phyloP scores from a whole-genome alignment of 2,329 filamentous ascomycete genomes.

The Neoscytalidium dimidiatum region DNA sequence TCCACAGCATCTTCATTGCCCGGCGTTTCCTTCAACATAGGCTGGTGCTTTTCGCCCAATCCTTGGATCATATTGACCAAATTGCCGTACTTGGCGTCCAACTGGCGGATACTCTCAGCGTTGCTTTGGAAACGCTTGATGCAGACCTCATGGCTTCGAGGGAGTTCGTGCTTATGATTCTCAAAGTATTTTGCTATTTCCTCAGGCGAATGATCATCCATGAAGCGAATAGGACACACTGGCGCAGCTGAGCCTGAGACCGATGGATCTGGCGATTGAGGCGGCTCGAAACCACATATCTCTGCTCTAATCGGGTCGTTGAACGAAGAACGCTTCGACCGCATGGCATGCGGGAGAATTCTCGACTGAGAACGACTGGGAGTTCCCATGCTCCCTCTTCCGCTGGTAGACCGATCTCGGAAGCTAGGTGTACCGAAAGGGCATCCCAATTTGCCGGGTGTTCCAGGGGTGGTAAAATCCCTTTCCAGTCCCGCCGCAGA shows the following conservation, averaged over 20 bases:
- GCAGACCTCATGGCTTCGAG: constrained; percentile 90
- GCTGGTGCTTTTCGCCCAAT: constrained; percentile 82
- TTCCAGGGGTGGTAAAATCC: constrained; percentile 87
- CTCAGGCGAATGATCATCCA: constrained; percentile 90
- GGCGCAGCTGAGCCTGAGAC: constrained; percentile 43
- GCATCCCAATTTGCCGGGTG: constrained; percentile 76
- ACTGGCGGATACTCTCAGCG: constrained; percentile 78
- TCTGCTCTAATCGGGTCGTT: constrained; percentile 45
- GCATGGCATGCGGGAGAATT: constrained; percentile 33
- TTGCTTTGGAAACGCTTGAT: constrained; percentile 87
- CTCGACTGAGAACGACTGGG: constrained; percentile 43
- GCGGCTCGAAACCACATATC: constrained; percentile 42
- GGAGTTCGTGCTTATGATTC: constrained; percentile 91
- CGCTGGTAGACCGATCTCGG: constrained; percentile 45
- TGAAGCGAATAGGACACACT: constrained; percentile 88
- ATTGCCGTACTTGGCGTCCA: constrained; percentile 93
- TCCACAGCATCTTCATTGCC: constrained; percentile 42
- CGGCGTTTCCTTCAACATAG: constrained; percentile 65
- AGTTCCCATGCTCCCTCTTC: constrained; percentile 47
- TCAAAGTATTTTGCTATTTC: constrained; percentile 93
- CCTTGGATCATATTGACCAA: constrained; percentile 94
- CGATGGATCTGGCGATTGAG: constrained; percentile 46
- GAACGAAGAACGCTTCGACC: constrained; percentile 45
- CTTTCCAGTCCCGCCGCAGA: constrained; percentile 61
- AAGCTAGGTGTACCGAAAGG: constrained; percentile 66